Base-by-base conservation (phyloP, 768 basidiomycete species). In the Wakefieldia striispora region DNA sequence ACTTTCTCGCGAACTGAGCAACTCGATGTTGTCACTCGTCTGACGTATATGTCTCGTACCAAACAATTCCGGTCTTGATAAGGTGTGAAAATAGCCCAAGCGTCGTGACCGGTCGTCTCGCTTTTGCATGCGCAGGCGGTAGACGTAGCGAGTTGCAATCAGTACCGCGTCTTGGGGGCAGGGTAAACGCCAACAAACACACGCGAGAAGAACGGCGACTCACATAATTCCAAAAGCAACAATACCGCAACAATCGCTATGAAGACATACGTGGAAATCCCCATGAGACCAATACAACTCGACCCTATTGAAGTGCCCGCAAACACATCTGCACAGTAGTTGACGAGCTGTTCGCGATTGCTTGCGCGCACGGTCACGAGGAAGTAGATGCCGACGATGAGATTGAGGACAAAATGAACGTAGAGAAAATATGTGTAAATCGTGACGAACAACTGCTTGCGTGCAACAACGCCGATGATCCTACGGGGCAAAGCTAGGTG, bases 401-500 rank as follows among this genome's bases (percentile, higher is more conserved):
- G 49, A 61, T 81, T 82, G 71, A 82, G 50, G 55, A 79, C 35
- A 60, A 83, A 75, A 67, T 84, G 80, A 54, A 75, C 53, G 69
- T 81, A 80, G 60, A 82, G 67, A 62, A 78, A 76, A 61, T 79
- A 78, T 10, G 77, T 69, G 57, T 83, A 84, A 41, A 74, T 72
- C 58, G 73, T 75, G 42, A 82, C 72, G 57, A 87, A 82, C 2
- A 71, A 58, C 65, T 81, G 82, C 58, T 85, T 85, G 59, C 79
- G 78, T 35, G 80, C 77, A 46, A 84, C 70, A 1, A 75, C 76
- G n/a, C 85, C 85, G 27, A 83, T 72, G 45, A 87, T 77, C 17
- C 84, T 86, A 59, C 37, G 36, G 27, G 34, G 51, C 45, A 12
- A 35, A 11, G 38, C 23, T 33, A 41, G 48, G 26, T 49, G 12